phyloP scores from a whole-genome alignment of 2,329 filamentous ascomycete genomes.

The Domatiomyces globalis region DNA sequence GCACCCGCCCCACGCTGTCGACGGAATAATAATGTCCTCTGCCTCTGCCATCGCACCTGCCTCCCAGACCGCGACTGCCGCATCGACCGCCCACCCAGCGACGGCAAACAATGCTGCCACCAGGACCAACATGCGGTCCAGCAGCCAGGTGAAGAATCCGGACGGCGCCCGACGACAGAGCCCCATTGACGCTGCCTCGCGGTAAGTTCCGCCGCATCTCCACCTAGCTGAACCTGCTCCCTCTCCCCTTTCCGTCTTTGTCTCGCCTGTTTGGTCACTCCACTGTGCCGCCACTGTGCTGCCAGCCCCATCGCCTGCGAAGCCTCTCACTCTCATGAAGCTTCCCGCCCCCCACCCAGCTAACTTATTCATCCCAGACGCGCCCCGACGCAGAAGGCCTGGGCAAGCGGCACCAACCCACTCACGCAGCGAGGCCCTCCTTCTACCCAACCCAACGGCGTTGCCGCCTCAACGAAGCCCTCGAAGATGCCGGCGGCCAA shows the following conservation, averaged over 20 bases:
- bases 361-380: slow-evolving; percentile 26
- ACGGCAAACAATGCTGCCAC: slow-evolving; percentile 10
- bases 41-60: background rate
- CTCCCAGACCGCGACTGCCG: slow-evolving; percentile 1
- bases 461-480: slow-evolving; percentile 30
- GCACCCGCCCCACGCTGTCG: background rate
- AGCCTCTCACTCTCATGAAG: background rate
- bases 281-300: background rate
- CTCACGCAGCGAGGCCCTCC: slow-evolving; percentile 39
- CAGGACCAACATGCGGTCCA: slow-evolving; percentile 16
- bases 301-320: background rate
- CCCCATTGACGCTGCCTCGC: slow-evolving; percentile 8
- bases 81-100: slow-evolving; percentile 1
- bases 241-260: slow-evolving; percentile 2
- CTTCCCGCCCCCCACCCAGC: slow-evolving; percentile 24
- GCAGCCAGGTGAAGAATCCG: slow-evolving; percentile 12
- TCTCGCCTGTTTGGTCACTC: slow-evolving; percentile 16
- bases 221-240: background rate
- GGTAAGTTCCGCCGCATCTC: background rate
- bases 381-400: slow-evolving; percentile 38
- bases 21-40: background rate
- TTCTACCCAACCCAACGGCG: slow-evolving; percentile 41
- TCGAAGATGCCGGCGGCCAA: slow-evolving; percentile 26
- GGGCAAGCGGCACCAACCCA: slow-evolving; percentile 47
- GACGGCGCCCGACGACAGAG: slow-evolving; percentile 17